phyloP scores from a whole-genome alignment of 2,329 filamentous ascomycete genomes.

The Calonectria pauciramosa region DNA sequence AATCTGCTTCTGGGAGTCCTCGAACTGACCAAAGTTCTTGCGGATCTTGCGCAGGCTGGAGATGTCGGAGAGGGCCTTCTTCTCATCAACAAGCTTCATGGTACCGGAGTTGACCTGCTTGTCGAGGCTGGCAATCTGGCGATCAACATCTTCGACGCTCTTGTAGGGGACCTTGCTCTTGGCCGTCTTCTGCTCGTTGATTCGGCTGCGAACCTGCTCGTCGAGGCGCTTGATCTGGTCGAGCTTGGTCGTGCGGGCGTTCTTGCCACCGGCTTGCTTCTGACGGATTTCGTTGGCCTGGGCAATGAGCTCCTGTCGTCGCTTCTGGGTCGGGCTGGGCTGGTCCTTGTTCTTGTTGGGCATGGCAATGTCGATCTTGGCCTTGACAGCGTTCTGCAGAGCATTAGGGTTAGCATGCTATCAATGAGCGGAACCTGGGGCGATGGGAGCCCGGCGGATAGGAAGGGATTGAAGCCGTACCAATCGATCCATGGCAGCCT shows the following conservation, averaged over 20 bases:
- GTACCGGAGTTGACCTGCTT: constrained; percentile 88
- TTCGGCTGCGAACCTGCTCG: constrained; percentile 86
- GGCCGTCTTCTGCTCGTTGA: constrained; percentile 88
- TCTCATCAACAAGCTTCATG: constrained; percentile 98
- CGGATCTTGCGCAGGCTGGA: constrained; percentile 87
- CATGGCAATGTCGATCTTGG: constrained; percentile 87
- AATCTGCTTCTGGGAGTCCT: constrained; percentile 89
- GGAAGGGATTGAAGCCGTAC: constrained; percentile 49
- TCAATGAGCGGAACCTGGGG: constrained; percentile 33
- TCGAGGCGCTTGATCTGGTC: constrained; percentile 96
- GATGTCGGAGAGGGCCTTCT: constrained; percentile 89
- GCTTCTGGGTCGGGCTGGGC: constrained; percentile 84
- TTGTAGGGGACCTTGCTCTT: constrained; percentile 88
- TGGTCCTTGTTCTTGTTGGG: constrained; percentile 82
- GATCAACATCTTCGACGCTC: constrained; percentile 88
- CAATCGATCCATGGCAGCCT: constrained; percentile 76
- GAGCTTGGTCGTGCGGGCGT: constrained; percentile 80
- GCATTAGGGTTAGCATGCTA: constrained; percentile 32
- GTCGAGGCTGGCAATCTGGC: constrained; percentile 84
- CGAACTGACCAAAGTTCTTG: constrained; percentile 91
- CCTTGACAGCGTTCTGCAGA: constrained; percentile 84
- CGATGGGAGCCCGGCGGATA: constrained; percentile 13
- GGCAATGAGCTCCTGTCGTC: constrained; percentile 85
- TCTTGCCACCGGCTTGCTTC: constrained; percentile 91
- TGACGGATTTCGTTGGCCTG: constrained; percentile 87